Percentiles rank a stretch among this genome's conserved stretches.
Evolutionary conservation across 169 alveolate genomes (phyloP).

Genomic region (Eimeria praecox): DNA sequence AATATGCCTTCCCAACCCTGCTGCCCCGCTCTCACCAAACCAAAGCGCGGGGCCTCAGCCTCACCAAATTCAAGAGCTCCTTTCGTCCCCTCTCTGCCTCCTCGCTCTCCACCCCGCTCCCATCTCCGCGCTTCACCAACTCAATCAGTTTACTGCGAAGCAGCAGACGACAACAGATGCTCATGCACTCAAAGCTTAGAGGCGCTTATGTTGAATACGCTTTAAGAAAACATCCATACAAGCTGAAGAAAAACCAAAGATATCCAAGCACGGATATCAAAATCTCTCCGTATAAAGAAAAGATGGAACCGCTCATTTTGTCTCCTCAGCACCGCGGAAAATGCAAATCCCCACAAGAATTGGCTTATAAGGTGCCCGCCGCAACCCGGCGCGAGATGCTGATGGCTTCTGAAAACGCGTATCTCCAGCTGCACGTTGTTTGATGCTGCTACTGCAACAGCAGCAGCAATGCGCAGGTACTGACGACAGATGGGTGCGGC

Average conservation of each 20-base stretch:
- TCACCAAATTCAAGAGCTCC: conserved; percentile 27
- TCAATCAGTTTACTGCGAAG: conserved; percentile 39
- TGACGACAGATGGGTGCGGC: background rate
- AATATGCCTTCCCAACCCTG: background rate
- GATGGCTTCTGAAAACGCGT: background rate
- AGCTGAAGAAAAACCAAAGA: background rate
- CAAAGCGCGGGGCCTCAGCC: background rate
- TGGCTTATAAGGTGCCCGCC: background rate
- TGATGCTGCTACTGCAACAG: background rate
- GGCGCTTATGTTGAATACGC: background rate
- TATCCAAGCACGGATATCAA: background rate
- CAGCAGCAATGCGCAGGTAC: background rate
- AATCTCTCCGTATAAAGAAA: background rate
- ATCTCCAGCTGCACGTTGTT: background rate
- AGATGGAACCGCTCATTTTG: background rate
- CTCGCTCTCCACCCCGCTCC: background rate
- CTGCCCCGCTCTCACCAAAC: background rate
- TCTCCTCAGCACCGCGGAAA: background rate
- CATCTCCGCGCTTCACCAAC: conserved; percentile 20
- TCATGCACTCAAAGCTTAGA: background rate
- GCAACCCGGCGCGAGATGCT: background rate
- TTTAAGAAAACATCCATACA: background rate
- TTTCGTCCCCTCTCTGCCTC: conserved; percentile 53
- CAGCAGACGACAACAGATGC: background rate
- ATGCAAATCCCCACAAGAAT: background rate